Evolutionary conservation across 768 basidiomycete species (phyloP).

Genomic region (Obba rivulosa): DNA sequence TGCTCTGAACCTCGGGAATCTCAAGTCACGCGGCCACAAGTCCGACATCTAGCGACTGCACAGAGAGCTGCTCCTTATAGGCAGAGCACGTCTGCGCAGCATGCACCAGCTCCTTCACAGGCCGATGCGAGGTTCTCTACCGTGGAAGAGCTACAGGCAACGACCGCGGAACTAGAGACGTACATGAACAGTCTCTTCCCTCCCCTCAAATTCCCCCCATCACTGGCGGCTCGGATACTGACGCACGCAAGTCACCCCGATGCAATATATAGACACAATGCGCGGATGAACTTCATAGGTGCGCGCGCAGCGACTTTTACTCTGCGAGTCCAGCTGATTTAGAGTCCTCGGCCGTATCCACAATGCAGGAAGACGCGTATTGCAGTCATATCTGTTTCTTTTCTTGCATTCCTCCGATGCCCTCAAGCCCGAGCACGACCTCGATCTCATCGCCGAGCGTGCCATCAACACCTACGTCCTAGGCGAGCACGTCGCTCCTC

Average conservation of each 20-base stretch:
- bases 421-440: slow-evolving; percentile 44
- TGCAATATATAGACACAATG: slow-evolving; percentile 66
- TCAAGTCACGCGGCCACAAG: background rate
- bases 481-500: slow-evolving; percentile 67
- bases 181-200: slow-evolving; percentile 63
- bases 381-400: slow-evolving; percentile 70
- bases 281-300: slow-evolving; percentile 70
- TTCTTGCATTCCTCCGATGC: slow-evolving; percentile 54
- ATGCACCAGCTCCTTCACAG: background rate
- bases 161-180: slow-evolving; percentile 1
- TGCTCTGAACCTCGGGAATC: background rate
- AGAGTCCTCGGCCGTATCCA: background rate
- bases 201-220: slow-evolving; percentile 62
- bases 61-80: background rate
- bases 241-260: slow-evolving; percentile 74
- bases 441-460: slow-evolving; percentile 50
- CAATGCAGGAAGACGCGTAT: slow-evolving; percentile 62
- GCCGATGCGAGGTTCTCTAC: background rate
- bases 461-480: slow-evolving; percentile 66
- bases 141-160: background rate
- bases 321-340: background rate
- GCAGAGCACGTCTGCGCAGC: background rate
- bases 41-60: background rate
- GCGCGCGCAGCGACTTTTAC: slow-evolving; percentile 18
- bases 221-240: slow-evolving; percentile 66